Evolutionary conservation across 306 rosid genomes (phyloP).

Genomic region (Trifolium fragiferum): DNA sequence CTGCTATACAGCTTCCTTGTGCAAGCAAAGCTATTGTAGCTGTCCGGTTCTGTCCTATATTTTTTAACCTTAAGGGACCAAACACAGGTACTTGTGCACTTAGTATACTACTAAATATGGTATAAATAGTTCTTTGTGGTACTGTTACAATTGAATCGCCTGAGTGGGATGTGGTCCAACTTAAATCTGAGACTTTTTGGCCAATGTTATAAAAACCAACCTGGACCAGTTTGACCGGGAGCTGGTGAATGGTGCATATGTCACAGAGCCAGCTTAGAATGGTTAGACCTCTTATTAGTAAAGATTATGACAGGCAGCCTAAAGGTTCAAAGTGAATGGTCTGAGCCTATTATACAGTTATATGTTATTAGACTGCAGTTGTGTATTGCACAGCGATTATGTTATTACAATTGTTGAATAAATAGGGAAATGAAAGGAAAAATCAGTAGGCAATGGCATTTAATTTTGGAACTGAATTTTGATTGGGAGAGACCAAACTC

Average conservation of each 20-base stretch:
- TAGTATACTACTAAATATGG: neutral
- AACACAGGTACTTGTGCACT: slow-evolving; percentile 57
- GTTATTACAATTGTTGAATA: neutral
- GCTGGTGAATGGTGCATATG: neutral
- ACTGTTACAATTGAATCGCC: slow-evolving; percentile 28
- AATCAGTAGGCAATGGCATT: no score
- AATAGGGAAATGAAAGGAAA: neutral
- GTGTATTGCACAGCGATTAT: neutral
- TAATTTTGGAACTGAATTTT: neutral
- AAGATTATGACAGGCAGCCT: neutral
- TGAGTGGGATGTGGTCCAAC: slow-evolving; percentile 15
- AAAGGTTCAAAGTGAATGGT: neutral
- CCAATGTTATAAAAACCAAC: neutral
- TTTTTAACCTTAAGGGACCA: slow-evolving; percentile 69
- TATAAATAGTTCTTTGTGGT: slow-evolving; percentile 19
- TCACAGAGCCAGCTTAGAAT: neutral
- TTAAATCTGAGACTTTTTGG: slow-evolving; percentile 13
- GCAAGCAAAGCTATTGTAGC: slow-evolving; percentile 87
- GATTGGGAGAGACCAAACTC: neutral
- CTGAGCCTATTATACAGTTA: neutral
- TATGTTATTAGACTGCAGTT: neutral
- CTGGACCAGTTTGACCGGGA: neutral
- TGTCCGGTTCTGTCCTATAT: slow-evolving; percentile 79
- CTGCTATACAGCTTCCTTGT: slow-evolving; percentile 88
- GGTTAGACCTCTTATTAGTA: neutral